A percentile compares a stretch with the other conserved stretches of the same genome.
Conservation (phyloP, 345 rosid species). For the Arabis alpina region DNA sequence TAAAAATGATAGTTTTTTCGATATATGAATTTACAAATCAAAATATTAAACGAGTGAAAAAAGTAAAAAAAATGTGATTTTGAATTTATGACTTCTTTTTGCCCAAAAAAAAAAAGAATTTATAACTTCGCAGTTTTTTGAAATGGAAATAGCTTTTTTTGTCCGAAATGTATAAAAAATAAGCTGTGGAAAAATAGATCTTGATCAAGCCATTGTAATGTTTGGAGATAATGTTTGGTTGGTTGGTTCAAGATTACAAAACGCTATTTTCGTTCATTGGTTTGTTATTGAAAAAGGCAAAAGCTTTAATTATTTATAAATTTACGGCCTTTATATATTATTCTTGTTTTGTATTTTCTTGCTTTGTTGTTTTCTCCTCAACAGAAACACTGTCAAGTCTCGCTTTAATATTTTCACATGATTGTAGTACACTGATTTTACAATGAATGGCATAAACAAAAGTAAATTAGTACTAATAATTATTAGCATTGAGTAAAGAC, state of each 20-base stretch:
- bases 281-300: background rate
- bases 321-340: background rate
- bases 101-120: no score
- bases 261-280: background rate
- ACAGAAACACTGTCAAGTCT: conserved; percentile 3
- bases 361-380: conserved; percentile 17
- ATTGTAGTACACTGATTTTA: background rate
- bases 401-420: background rate
- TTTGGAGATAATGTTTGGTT: conserved; percentile 32
- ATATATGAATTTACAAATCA: background rate
- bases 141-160: no score
- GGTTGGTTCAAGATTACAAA: conserved; percentile 19
- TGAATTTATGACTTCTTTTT: no score
- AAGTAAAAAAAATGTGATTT: no score
- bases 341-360: background rate
- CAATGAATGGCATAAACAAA: background rate
- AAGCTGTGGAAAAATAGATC: background rate
- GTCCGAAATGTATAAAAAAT: background rate
- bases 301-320: background rate
- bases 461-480: background rate
- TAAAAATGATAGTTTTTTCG: no score
- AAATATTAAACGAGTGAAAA: background rate
- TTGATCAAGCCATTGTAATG: background rate
- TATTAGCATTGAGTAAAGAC: background rate
- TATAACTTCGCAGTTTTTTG: background rate